Conservation (phyloP, 2,329 filamentous ascomycete species). For the Penicillium sp. region DNA sequence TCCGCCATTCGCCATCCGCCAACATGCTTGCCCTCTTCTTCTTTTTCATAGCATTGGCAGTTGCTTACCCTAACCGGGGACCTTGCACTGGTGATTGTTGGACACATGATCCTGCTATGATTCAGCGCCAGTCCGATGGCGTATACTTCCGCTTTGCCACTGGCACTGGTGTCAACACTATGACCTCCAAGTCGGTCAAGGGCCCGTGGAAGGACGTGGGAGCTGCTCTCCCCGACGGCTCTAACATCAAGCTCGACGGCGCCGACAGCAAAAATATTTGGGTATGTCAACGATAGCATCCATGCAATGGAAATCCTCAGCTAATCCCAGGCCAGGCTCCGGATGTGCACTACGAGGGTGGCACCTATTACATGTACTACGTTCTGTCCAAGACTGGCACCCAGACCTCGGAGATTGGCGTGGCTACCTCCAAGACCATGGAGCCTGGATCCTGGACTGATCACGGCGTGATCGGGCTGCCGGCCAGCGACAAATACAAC, state of each 20-base stretch:
- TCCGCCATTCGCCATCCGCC: slow-evolving; percentile 1
- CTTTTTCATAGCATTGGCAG: slow-evolving; percentile 24
- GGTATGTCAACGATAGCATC: slow-evolving; percentile 32
- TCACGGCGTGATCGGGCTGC: slow-evolving; percentile 35
- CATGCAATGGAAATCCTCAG: not conserved
- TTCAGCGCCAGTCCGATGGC: slow-evolving; percentile 49
- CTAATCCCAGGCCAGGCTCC: slow-evolving; percentile 53
- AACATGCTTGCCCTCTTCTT: slow-evolving; percentile 26
- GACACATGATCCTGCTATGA: slow-evolving; percentile 51
- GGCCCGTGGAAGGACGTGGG: slow-evolving; percentile 53
- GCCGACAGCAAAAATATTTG: slow-evolving; percentile 45
- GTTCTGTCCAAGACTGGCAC: slow-evolving; percentile 60
- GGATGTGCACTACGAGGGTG: slow-evolving; percentile 57
- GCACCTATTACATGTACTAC: slow-evolving; percentile 64
- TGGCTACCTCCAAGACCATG: slow-evolving; percentile 50
- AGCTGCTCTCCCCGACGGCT: slow-evolving; percentile 45
- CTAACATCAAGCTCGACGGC: slow-evolving; percentile 46
- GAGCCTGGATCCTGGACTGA: slow-evolving; percentile 38
- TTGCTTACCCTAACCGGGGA: slow-evolving; percentile 32
- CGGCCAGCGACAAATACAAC: slow-evolving; percentile 51
- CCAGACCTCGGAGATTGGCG: slow-evolving; percentile 61
- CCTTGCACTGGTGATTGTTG: slow-evolving; percentile 35
- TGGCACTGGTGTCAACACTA: slow-evolving; percentile 49
- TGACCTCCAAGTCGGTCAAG: slow-evolving; percentile 45
- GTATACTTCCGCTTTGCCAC: slow-evolving; percentile 56